Base-by-base conservation (phyloP, 2,329 filamentous ascomycete species). In the Hypomyces rosellus region DNA sequence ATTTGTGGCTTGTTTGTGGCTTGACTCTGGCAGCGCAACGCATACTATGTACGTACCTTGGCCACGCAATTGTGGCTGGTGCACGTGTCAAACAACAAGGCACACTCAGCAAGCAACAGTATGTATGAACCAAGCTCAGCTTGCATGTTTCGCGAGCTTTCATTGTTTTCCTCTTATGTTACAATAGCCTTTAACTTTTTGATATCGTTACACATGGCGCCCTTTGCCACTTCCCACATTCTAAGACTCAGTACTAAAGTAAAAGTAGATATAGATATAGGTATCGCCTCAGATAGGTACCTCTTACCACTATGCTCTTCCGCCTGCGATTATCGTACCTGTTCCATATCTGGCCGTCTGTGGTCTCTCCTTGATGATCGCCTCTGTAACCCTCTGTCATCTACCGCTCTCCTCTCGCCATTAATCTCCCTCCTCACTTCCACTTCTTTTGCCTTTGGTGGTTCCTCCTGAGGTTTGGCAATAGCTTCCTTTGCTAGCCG, bases 401-500 rank as follows among this genome's bases (percentile, higher is more conserved):
- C 16, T 50, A 47, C 22, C 13, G 39, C 53, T 39, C 56, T 57
- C 54, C 56, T 54, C 34, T 45, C 34, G 43, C 57, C 51, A 53
- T 49, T 41, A 2, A 25, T 34, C 34, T 56, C 59, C 34, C 64
- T 60, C 52, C 64, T 65, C 50, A 59, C 53, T 55, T 61, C 62
- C 9, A 56, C 50, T 45, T 69, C 65, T 54, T 58, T 61, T 22
- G 38, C 42, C 43, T 48, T 69, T 3, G 42, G 8, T 12, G 38
- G 41, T 13, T 49, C 22, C 33, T 40, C 51, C 49, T 54, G 45
- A 14, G 59, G 54, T 52, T 61, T 65, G 13, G 59, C 63, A n/a
- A 72, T 69, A 12, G 84, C 84, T 63, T 89, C 84, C 64, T 78
- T 85, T 4, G 89, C 91, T 50, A 86, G 71, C 59, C 85, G 77